These are phyloP conservation scores for Tremellales sp. DNA, from an alignment of 1,284 basidiomycete genomes.

Conservation along the genomic window DNA sequence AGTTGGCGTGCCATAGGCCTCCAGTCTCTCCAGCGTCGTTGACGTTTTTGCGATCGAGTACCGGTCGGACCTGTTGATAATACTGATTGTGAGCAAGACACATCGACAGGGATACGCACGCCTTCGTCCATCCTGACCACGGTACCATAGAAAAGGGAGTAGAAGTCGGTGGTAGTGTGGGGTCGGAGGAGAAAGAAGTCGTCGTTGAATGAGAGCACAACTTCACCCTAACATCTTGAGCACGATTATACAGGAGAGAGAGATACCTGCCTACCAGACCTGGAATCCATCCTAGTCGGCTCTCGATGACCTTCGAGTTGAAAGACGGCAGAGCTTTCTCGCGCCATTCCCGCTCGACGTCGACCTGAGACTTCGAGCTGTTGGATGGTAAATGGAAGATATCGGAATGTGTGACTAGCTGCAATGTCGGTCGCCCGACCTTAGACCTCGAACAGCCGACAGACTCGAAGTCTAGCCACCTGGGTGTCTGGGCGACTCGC, in stretches of 20 bases:
- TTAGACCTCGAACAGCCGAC: not conserved
- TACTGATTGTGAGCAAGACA: constrained; percentile 15
- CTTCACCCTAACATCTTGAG: constrained; percentile 20
- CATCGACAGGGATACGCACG: constrained; percentile 12
- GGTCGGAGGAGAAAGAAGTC: constrained; percentile 41
- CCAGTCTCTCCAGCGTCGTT: constrained; percentile 39
- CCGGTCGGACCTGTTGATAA: constrained; percentile 34
- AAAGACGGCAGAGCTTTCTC: constrained; percentile 40
- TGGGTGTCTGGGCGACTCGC: constrained; percentile 41
- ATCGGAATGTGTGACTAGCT: constrained; percentile 40
- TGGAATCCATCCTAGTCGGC: constrained; percentile 39
- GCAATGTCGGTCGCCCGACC: constrained; percentile 18
- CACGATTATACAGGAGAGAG: not conserved
- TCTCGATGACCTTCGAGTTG: constrained; percentile 47
- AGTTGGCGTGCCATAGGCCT: constrained; percentile 44
- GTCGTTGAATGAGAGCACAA: constrained; percentile 40
- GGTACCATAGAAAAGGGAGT: constrained; percentile 41
- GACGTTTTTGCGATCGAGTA: constrained; percentile 27
- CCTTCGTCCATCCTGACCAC: constrained; percentile 41
- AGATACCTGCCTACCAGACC: constrained; percentile 23
- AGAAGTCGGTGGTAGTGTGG: constrained; percentile 40
- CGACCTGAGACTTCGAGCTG: constrained; percentile 15
- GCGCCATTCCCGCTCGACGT: constrained; percentile 30
- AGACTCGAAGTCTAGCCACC: constrained; percentile 38
- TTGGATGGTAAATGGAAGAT: constrained; percentile 40